Percentiles rank a stretch among this genome's conserved stretches.
These are phyloP conservation scores for Botrytis galanthina DNA, from an alignment of 2,329 filamentous ascomycete genomes.

Conservation along the genomic window DNA sequence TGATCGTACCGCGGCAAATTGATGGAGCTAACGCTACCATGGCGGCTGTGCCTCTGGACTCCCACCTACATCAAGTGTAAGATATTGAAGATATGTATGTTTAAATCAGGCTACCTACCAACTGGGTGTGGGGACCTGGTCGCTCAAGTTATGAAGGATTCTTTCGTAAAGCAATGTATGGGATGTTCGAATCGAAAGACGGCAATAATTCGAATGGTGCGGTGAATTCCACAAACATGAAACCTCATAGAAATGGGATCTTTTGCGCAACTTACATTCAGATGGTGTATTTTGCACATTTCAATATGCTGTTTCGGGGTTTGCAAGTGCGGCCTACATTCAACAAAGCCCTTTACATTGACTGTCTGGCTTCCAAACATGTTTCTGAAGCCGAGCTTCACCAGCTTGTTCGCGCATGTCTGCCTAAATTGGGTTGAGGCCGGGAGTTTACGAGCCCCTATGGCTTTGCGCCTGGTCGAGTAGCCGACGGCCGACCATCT, in stretches of 20 bases:
- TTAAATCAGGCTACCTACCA: not conserved
- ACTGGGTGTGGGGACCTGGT: not conserved
- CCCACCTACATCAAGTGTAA: not conserved
- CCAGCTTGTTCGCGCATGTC: not conserved
- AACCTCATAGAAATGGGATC: not conserved
- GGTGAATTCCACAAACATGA: not conserved
- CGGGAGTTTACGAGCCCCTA: not conserved
- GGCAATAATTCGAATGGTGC: not conserved
- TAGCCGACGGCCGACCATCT: not conserved
- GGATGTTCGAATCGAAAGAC: not conserved
- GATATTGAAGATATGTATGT: constrained; percentile 12
- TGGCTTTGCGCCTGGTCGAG: not conserved
- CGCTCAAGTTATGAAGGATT: not conserved
- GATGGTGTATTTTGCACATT: not conserved
- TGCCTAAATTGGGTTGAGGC: not conserved
- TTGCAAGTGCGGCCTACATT: not conserved
- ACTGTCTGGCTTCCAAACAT: not conserved
- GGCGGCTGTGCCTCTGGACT: not conserved
- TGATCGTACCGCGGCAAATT: not conserved
- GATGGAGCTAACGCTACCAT: not conserved
- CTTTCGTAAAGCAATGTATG: not conserved
- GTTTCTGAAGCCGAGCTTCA: not conserved
- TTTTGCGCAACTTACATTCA: not conserved
- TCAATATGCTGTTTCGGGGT: not conserved
- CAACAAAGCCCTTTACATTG: not conserved